Base-by-base conservation (phyloP, 1,284 basidiomycete species). In the Moniliella sp. region DNA sequence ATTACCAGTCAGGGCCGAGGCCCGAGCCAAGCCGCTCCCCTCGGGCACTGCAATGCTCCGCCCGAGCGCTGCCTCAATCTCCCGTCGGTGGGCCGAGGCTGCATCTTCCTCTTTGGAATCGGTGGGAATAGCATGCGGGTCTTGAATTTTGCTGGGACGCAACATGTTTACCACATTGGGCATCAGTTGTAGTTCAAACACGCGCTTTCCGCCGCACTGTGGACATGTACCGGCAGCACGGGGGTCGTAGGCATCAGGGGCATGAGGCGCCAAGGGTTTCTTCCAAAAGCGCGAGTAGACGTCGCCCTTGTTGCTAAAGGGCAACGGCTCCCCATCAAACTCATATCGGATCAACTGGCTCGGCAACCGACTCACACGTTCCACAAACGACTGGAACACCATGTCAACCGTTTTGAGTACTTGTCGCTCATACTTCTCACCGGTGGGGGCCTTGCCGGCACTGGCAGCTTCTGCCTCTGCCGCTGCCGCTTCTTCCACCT, bases 161-260 rank as follows among this genome's bases (percentile, higher is more conserved):
- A 59, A 39, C 11, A 49, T 30, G 34, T 59, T 55, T 27, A 52
- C 50, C 3, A 59, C 33, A 23, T 57, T 55, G 3, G 56, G 56
- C 56, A 59, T 59, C 27, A 59, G 49, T 36, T 59, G 56, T n/a
- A 50, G 37, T 36, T 59, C 56, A 26, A 57, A 59, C 3, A 46
- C 40, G 15, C 56, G 34, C 13, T 39, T 34, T 2, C 34, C 35
- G 5, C 52, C 51, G 32, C 56, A 59, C 1, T 28, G 25, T 2
- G 34, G 31, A 18, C 56, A 59, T 13, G 28, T 30, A 23, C 16
- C 16, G 25, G 15, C 17, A 3, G 25, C n/a, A 11, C 30, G 16
- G 27, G 14, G 4, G 10, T 28, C 12, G 16, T 3, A 5, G 4
- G 21, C 10, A 2, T 8, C 4, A 3, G 10, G 10, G 13, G 28